Base-by-base conservation (phyloP, 2,329 filamentous ascomycete genomes). In the Acrodontium crateriforme region DNA sequence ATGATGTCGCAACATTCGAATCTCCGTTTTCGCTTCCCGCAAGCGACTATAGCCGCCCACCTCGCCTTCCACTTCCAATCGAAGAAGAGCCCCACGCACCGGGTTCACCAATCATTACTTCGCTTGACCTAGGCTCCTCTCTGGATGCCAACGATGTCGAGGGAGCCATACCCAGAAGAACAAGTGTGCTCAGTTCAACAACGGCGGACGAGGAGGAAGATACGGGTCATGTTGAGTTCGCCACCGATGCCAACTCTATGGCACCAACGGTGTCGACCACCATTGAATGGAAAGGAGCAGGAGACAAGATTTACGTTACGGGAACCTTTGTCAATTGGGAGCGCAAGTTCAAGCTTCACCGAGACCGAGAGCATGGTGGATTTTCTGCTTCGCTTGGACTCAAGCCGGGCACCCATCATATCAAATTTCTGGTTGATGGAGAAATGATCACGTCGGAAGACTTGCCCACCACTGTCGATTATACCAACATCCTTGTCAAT, bases 311-410 rank as follows among this genome's bases (percentile, higher is more conserved):
- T 39, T 98, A 93, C 53, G 84, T 98, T 24, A 98, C 89, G 1
- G 87, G 87, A 40, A 95, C 89, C 12, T 94, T 95, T 50, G 91
- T 92, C 45, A 81, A 87, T 53, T 98, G 89, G 89, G 84, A 91
- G 57, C 78, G 79, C 53, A 95, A 95, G 59, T 91, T 85, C 52
- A 73, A 79, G 43, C 63, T 98, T 49, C 74, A 84, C 55, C 75
- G 71, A 54, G 77, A 82, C 34, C 48, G 54, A 24, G 58, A 63
- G 29, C 51, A 53, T 29, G 71, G 74, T 28, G 44, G 36, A 5
- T 78, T 85, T 53, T 76, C 78, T 19, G 78, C 80, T 24, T 76
- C 72, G 12, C 73, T 95, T 47, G 75, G 80, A 49, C 75, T 95
- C 33, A 77, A 83, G 9, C 84, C 87, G 3, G 89, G 89, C 41